phyloP scores from a whole-genome alignment of 73 alveolate genomes.

The Effrenium voratum region DNA sequence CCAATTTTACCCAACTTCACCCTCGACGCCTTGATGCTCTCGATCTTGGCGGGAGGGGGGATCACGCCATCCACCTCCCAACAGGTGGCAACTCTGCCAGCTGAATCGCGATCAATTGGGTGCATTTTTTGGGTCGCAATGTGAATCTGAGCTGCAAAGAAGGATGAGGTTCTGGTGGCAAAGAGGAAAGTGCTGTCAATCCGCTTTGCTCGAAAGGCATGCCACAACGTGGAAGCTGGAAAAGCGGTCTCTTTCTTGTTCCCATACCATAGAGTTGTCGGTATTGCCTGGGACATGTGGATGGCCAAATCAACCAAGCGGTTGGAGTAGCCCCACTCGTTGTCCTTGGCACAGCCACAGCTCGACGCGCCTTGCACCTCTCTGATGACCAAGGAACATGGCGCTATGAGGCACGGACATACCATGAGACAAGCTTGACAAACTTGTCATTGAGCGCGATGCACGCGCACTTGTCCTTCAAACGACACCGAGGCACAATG shows the following conservation, averaged over 20 bases:
- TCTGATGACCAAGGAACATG: neutral
- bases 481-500: neutral
- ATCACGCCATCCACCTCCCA: conserved; percentile 76
- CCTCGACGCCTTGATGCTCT: conserved; percentile 69
- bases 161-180: too few relatives aligned
- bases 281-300: conserved; percentile 96
- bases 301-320: conserved; percentile 98
- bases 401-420: conserved; percentile 23
- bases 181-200: too few relatives aligned
- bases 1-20: too few relatives aligned
- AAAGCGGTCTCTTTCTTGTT: neutral
- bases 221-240: too few relatives aligned
- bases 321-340: conserved; percentile 98
- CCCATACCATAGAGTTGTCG: neutral
- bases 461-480: conserved; percentile 97
- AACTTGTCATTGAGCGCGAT: conserved; percentile 97
- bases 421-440: conserved; percentile 98
- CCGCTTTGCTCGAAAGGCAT: too few relatives aligned
- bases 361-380: too few relatives aligned
- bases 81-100: neutral
- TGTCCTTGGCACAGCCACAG: conserved; percentile 89
- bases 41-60: conserved; percentile 79
- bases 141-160: too few relatives aligned
- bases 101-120: too few relatives aligned
- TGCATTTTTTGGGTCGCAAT: too few relatives aligned